Conservation (phyloP, 2,329 filamentous ascomycete genomes). For the Pestalotiopsis sp. region DNA sequence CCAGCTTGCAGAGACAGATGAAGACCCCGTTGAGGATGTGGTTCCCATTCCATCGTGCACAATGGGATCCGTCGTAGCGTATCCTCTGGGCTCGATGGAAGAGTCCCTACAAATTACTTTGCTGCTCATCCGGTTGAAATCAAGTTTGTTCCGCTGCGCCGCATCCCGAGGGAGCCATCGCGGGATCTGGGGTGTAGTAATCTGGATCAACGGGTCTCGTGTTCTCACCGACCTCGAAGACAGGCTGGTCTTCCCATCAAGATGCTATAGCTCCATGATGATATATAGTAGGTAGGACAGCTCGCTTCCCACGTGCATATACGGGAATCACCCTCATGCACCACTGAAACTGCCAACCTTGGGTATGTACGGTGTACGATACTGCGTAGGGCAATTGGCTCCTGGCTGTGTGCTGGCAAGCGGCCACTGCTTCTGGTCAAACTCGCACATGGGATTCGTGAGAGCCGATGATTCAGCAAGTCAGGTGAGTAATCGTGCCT, state of each 20-base stretch:
- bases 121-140: not conserved
- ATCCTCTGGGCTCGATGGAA: not conserved
- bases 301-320: slow-evolving; percentile 3
- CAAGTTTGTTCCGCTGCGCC: not conserved
- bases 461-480: not conserved
- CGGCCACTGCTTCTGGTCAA: not conserved
- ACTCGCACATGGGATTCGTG: not conserved
- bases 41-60: not conserved
- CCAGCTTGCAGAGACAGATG: not conserved
- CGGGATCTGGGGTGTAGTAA: not conserved
- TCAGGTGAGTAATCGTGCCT: not conserved
- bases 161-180: not conserved
- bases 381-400: not conserved
- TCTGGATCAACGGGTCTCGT: not conserved
- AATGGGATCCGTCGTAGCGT: not conserved
- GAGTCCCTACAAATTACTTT: not conserved
- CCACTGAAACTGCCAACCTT: not conserved
- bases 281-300: slow-evolving; percentile 1
- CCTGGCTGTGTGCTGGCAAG: not conserved
- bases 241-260: not conserved
- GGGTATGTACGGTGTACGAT: not conserved
- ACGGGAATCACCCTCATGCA: not conserved
- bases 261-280: not conserved
- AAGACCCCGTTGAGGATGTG: not conserved
- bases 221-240: not conserved